Evolutionary conservation across 495 filamentous ascomycete species (phyloP).

Genomic region (Podospora pseudocomata): DNA sequence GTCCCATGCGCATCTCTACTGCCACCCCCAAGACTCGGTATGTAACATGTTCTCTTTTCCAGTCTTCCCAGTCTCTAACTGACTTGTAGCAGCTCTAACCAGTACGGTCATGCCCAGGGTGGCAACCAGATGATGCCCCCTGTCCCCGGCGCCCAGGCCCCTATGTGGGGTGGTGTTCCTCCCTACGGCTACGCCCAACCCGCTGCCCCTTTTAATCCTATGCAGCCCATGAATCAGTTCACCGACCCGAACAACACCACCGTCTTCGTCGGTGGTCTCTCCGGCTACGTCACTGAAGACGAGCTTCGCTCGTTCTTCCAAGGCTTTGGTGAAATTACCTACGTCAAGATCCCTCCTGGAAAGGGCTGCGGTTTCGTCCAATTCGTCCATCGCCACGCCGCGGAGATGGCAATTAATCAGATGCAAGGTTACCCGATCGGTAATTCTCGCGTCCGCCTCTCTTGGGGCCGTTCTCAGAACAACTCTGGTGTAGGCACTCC

Average conservation of each 20-base stretch:
- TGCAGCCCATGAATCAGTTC: slow-evolving; percentile 99
- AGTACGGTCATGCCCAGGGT: slow-evolving; percentile 37
- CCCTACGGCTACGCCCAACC: slow-evolving; percentile 34
- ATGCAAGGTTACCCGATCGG: slow-evolving; percentile 99
- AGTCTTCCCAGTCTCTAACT: slow-evolving; percentile 12
- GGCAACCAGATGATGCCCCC: slow-evolving; percentile 38
- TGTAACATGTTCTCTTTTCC: slow-evolving; percentile 11
- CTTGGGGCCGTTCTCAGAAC: slow-evolving; percentile 98
- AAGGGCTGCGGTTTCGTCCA: slow-evolving; percentile 99
- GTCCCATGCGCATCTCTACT: slow-evolving; percentile 97
- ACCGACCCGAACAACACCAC: slow-evolving; percentile 99
- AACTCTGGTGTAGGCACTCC: slow-evolving; percentile 98
- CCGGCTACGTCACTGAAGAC: slow-evolving; percentile 98
- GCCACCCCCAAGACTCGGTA: slow-evolving; percentile 86
- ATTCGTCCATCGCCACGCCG: slow-evolving; percentile 97
- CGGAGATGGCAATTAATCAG: slow-evolving; percentile 99
- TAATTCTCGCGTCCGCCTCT: slow-evolving; percentile 94
- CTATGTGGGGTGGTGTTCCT: slow-evolving; percentile 40
- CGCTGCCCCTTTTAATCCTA: slow-evolving; percentile 38
- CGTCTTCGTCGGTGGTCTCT: slow-evolving; percentile 96
- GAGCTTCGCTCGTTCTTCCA: slow-evolving; percentile 99
- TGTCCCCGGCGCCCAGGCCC: slow-evolving; percentile 35
- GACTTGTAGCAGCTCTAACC: slow-evolving; percentile 31
- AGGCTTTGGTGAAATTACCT: slow-evolving; percentile 98
- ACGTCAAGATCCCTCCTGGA: slow-evolving; percentile 98